A percentile compares a stretch with the other conserved stretches of the same genome.
Evolutionary conservation across 1,284 basidiomycete species (phyloP).

Genomic region (Thecaphora frezii): DNA sequence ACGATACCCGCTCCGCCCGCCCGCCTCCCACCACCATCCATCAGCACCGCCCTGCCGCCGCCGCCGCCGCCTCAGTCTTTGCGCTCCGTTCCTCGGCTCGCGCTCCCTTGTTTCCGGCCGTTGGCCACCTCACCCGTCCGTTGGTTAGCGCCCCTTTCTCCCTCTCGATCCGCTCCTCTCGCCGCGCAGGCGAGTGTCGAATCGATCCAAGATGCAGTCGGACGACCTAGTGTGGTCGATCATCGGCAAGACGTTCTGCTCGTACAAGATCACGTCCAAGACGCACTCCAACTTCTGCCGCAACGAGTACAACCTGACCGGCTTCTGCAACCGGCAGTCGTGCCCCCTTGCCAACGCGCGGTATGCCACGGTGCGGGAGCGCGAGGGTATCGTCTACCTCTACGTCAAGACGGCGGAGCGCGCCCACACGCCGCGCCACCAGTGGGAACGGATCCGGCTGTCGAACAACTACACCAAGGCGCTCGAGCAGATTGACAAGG

Average conservation of each 20-base stretch:
- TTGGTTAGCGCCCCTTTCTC: too few species aligned
- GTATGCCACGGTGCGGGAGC: conserved; percentile 95
- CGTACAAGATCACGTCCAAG: conserved; percentile 57
- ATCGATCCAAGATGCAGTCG: conserved; percentile 51
- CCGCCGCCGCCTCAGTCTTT: too few species aligned
- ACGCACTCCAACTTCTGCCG: conserved; percentile 79
- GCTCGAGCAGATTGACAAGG: conserved; percentile 76
- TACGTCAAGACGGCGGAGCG: conserved; percentile 98
- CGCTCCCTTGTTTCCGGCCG: too few species aligned
- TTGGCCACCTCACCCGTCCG: too few species aligned
- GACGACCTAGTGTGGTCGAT: conserved; percentile 58
- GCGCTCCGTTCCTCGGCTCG: too few species aligned
- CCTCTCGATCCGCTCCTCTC: too few species aligned
- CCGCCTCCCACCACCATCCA: too few species aligned
- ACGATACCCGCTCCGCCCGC: too few species aligned
- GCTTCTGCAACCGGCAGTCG: conserved; percentile 92
- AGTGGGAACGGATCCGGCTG: conserved; percentile 95
- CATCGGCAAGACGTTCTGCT: conserved; percentile 56
- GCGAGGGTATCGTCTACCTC: conserved; percentile 89
- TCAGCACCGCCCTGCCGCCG: too few species aligned
- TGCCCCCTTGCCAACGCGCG: conserved; percentile 95
- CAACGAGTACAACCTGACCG: conserved; percentile 97
- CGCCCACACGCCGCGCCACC: conserved; percentile 88
- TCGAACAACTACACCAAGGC: conserved; percentile 94
- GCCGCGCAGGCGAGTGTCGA: too few species aligned